phyloP scores from a whole-genome alignment of 202 grass and related monocot genomes.

The Setaria italica region DNA sequence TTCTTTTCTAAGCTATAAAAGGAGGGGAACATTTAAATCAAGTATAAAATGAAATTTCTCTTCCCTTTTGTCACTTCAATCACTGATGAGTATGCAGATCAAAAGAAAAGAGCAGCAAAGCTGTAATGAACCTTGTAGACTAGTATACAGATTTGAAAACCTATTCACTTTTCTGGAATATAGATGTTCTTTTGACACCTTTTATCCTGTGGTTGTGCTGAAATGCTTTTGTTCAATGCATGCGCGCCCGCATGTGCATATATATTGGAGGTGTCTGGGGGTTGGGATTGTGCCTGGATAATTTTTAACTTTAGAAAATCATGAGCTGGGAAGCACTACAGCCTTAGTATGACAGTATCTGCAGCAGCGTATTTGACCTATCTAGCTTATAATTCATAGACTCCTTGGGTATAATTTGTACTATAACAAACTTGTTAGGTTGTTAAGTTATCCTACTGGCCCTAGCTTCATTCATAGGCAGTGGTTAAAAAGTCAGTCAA shows the following conservation, averaged over 20 bases:
- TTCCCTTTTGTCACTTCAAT: neutral
- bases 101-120: conserved; percentile 13
- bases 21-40: neutral
- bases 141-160: neutral
- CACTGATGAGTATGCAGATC: neutral
- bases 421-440: neutral
- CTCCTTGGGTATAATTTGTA: neutral
- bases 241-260: neutral
- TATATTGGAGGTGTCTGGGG: neutral
- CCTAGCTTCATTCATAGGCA: neutral
- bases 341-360: neutral
- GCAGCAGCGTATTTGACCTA: neutral
- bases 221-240: conserved; percentile 16
- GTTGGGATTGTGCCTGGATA: neutral
- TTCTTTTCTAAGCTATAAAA: neutral
- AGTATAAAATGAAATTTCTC: neutral
- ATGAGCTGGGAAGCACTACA: neutral
- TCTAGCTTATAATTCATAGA: neutral
- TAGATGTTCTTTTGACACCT: neutral
- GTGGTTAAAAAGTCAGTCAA: neutral
- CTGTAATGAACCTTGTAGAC: neutral
- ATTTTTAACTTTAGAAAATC: neutral
- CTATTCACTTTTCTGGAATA: neutral
- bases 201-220: neutral
- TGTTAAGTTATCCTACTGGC: neutral